phyloP scores from a whole-genome alignment of 345 rosid species.

The Cardamine chenopodiifolia region DNA sequence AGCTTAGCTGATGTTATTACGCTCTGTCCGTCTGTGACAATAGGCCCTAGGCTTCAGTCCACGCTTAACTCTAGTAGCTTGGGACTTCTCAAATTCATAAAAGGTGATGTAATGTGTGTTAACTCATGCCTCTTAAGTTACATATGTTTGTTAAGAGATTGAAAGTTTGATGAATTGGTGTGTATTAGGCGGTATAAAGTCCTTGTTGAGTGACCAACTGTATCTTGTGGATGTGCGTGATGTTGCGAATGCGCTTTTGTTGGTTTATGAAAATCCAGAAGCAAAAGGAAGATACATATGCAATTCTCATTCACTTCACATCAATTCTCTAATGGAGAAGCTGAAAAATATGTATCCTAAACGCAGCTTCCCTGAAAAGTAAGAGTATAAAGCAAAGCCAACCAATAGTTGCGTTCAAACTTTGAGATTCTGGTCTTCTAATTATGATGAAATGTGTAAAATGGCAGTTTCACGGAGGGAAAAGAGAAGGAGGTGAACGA shows the following conservation, averaged over 20 bases:
- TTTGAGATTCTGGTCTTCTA: conserved; percentile 4
- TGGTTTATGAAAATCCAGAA: conserved; percentile 49
- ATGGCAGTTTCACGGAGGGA: conserved; percentile 33
- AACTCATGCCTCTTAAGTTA: background rate
- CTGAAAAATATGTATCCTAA: conserved; percentile 48
- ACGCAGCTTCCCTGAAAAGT: conserved; percentile 51
- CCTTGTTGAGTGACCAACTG: conserved; percentile 37
- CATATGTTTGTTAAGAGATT: background rate
- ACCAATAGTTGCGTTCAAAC: background rate
- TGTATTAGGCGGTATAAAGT: conserved; percentile 44
- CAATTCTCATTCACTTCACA: conserved; percentile 40
- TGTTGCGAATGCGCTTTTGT: conserved; percentile 50
- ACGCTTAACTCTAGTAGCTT: conserved; percentile 54
- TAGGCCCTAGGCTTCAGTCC: conserved; percentile 68
- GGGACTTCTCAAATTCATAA: conserved; percentile 43
- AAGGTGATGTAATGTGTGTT: conserved; percentile 44
- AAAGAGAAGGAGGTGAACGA: conserved; percentile 26
- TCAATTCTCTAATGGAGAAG: conserved; percentile 41
- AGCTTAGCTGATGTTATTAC: conserved; percentile 47
- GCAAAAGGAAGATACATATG: conserved; percentile 57
- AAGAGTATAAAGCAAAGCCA: background rate
- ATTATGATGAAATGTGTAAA: background rate
- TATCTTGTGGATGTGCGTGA: conserved; percentile 58
- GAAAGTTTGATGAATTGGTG: conserved; percentile 14
- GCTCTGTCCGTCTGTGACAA: conserved; percentile 50